These are phyloP conservation scores for Aureobasidium lini DNA, from an alignment of 2,329 filamentous ascomycete species.

Conservation along the genomic window DNA sequence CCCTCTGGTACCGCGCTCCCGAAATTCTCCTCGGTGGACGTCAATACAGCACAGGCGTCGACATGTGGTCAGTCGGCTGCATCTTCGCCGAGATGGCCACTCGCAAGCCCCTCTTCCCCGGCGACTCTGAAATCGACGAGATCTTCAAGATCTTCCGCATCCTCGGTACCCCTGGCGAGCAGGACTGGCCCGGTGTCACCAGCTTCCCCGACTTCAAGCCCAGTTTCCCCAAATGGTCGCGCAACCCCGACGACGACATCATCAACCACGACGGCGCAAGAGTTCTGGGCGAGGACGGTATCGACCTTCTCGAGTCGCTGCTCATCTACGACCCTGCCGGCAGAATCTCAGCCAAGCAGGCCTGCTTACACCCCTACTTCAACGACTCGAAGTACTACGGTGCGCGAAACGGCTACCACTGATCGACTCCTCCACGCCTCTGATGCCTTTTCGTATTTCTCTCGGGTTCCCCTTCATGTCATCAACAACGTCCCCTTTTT, in stretches of 20 bases:
- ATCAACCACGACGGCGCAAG: constrained; percentile 50
- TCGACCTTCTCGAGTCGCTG: constrained; percentile 62
- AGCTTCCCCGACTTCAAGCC: constrained; percentile 90
- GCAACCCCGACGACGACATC: constrained; percentile 57
- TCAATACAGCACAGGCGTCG: constrained; percentile 88
- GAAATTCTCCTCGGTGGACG: constrained; percentile 86
- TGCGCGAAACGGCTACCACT: constrained; percentile 21
- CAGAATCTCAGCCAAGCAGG: constrained; percentile 82
- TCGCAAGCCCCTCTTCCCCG: constrained; percentile 83
- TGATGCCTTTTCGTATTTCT: constrained; percentile 13
- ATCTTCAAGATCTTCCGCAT: constrained; percentile 87
- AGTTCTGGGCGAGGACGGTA: constrained; percentile 60
- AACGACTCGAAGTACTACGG: constrained; percentile 18
- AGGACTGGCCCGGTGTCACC: constrained; percentile 83
- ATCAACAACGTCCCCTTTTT: background rate
- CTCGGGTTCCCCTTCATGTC: background rate
- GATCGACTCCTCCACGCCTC: background rate
- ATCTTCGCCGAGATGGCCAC: constrained; percentile 98
- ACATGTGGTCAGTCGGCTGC: constrained; percentile 93
- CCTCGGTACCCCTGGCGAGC: constrained; percentile 76
- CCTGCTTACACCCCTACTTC: constrained; percentile 80
- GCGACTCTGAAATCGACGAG: constrained; percentile 87
- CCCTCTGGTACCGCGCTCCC: constrained; percentile 84
- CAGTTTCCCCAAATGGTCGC: constrained; percentile 85
- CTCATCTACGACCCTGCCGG: constrained; percentile 82